Conservation (phyloP, 202 grass and related monocot genomes). For the Schoenoplectus tabernaemontani region DNA sequence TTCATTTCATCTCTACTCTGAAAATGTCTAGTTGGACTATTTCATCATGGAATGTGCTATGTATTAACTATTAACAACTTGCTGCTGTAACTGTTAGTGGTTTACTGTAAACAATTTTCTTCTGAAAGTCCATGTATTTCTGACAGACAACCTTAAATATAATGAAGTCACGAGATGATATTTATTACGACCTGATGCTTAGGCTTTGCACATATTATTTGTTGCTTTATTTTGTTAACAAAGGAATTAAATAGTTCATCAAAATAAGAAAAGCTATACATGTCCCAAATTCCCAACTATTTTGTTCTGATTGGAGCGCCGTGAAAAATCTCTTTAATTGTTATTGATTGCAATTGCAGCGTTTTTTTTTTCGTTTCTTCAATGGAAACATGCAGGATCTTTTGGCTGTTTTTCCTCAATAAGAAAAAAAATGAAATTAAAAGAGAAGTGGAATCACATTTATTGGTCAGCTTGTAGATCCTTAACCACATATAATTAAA, state of each 20-base stretch:
- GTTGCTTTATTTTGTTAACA: neutral
- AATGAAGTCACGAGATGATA: neutral
- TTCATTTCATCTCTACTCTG: neutral
- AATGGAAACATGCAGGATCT: no score
- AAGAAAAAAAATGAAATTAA: neutral
- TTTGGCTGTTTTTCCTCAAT: no score
- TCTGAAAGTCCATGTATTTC: neutral
- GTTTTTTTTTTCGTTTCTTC: no score
- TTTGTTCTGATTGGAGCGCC: neutral
- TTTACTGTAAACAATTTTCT: neutral
- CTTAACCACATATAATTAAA: neutral
- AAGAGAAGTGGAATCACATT: neutral
- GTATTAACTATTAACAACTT: no score
- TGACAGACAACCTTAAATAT: neutral
- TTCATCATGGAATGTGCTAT: slow-evolving; percentile 20
- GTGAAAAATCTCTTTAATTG: neutral
- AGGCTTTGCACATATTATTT: neutral
- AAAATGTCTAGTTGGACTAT: neutral
- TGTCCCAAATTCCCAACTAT: neutral
- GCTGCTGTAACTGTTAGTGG: neutral
- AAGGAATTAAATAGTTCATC: neutral
- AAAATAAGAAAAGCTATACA: neutral
- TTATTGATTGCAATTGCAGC: neutral
- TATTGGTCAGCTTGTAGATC: neutral
- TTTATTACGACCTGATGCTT: slow-evolving; percentile 13